Conservation (phyloP, 2,329 filamentous ascomycete genomes). For the Sclerotinia spermophila region DNA sequence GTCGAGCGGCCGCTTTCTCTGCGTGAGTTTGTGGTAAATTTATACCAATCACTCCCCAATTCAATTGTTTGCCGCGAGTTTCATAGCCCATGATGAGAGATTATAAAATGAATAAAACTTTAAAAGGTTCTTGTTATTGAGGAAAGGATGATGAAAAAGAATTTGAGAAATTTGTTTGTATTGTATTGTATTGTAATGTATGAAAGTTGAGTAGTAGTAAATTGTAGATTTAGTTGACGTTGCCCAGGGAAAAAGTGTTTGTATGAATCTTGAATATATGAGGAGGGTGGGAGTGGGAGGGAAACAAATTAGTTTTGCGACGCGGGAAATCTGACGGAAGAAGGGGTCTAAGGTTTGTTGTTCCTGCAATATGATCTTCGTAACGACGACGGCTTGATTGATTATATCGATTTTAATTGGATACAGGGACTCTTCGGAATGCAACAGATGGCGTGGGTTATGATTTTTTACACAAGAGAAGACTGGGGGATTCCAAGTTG, state of each 20-base stretch:
- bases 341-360: constrained; percentile 28
- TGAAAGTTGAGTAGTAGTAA: background rate
- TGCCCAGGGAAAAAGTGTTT: background rate
- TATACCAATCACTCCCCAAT: constrained; percentile 87
- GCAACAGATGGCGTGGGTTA: constrained; percentile 22
- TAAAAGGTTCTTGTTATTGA: constrained; percentile 13
- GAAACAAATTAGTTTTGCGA: constrained; percentile 24
- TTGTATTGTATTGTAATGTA: background rate
- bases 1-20: constrained; percentile 48
- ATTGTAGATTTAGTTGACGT: too few relatives aligned
- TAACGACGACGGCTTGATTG: constrained; percentile 30
- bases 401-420: constrained; percentile 26
- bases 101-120: constrained; percentile 22
- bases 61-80: constrained; percentile 93
- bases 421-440: constrained; percentile 31
- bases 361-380: constrained; percentile 36
- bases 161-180: background rate
- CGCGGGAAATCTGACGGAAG: constrained; percentile 23
- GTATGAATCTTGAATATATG: background rate
- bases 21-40: constrained; percentile 70
- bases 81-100: constrained; percentile 78
- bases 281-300: background rate
- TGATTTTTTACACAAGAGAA: constrained; percentile 4
- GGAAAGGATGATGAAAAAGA: background rate
- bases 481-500: constrained; percentile 12